Conservation (phyloP, 768 basidiomycete species). For the Tremella fuciformis region DNA sequence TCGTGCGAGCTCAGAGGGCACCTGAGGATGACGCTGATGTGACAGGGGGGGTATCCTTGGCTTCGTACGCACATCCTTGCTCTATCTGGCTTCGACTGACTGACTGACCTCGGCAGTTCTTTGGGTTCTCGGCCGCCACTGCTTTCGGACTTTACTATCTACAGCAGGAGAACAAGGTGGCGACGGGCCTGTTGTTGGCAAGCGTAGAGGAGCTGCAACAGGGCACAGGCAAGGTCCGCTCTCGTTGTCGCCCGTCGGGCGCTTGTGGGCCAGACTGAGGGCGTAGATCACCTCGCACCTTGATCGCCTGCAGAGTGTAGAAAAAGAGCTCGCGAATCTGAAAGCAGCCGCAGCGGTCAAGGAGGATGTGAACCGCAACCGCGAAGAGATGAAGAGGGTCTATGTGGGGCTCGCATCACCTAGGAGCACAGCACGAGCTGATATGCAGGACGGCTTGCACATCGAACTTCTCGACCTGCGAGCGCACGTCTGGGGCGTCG, state of each 20-base stretch:
- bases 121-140: constrained; percentile 86
- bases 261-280: neutral
- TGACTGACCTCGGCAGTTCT: constrained; percentile 54
- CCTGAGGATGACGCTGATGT: neutral
- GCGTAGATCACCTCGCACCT: constrained; percentile 49
- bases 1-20: neutral
- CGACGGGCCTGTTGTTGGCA: constrained; percentile 79
- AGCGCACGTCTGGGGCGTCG: constrained; percentile 52
- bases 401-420: constrained; percentile 54
- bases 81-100: neutral
- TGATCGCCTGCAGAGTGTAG: constrained; percentile 64
- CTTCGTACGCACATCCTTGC: constrained; percentile 11
- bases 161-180: constrained; percentile 83
- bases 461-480: constrained; percentile 50
- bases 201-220: constrained; percentile 82
- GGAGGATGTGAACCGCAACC: constrained; percentile 71
- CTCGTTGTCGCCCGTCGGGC: neutral
- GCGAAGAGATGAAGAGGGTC: constrained; percentile 80
- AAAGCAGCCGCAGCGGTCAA: constrained; percentile 66
- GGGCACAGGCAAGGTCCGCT: constrained; percentile 71
- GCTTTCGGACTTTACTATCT: constrained; percentile 82
- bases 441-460: constrained; percentile 48
- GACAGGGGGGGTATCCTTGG: constrained; percentile 14
- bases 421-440: neutral
- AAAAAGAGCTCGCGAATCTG: constrained; percentile 80